These are phyloP conservation scores for Penicillium freii DNA, from an alignment of 2,329 filamentous ascomycete genomes.

Conservation along the genomic window DNA sequence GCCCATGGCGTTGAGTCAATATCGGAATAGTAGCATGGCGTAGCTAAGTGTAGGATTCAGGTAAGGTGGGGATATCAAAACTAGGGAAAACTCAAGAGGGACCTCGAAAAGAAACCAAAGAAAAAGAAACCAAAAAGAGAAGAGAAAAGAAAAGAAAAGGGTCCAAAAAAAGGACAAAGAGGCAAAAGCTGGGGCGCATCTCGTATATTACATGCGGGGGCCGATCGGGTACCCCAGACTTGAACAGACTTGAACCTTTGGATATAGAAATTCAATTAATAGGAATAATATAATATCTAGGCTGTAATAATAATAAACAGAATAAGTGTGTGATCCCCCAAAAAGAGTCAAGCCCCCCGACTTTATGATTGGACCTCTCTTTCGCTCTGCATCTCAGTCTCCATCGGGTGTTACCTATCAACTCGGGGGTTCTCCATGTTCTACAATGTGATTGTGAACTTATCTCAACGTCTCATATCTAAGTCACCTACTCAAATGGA, in stretches of 20 bases:
- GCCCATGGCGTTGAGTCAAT: constrained; percentile 23
- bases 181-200: constrained; percentile 6
- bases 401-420: neutral
- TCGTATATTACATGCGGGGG: constrained; percentile 7
- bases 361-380: constrained; percentile 1
- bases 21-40: constrained; percentile 9
- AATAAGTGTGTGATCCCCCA: neutral
- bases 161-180: constrained; percentile 1
- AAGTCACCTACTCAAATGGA: neutral
- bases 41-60: neutral
- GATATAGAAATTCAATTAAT: no score
- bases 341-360: neutral
- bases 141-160: neutral
- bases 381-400: neutral
- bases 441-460: neutral
- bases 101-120: neutral
- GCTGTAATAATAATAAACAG: no score
- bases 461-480: neutral
- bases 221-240: constrained; percentile 1
- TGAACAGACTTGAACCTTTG: no score
- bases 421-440: neutral
- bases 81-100: neutral
- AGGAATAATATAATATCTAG: no score
- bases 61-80: neutral
- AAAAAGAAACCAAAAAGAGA: neutral